Evolutionary conservation across 345 rosid species (phyloP), one percentile per base, ranked within the genome.

Genomic region (Anastatica hierochuntica): DNA sequence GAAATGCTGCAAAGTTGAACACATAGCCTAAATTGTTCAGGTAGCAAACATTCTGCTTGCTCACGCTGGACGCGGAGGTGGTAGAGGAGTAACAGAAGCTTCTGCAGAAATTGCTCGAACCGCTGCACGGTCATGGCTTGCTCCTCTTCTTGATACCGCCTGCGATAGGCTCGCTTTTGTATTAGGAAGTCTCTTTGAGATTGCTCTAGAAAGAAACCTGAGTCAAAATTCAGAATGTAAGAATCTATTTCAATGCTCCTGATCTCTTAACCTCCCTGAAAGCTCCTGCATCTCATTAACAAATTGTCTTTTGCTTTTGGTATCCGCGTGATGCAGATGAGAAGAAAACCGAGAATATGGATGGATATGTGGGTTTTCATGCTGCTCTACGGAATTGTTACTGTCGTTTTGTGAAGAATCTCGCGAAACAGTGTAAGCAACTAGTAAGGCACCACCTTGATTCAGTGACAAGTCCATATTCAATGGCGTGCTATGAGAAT

Each of bases 31-130:
- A 24, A 45, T 30, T 57, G 60, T 45, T 30, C 76, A 90, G 98
- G 98, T 84, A 57, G 96, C 98, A 15, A 92, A 92, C 60, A 92
- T 92, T 54, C 67, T 92, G 53, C 83, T 92, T 10, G 96, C 98
- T 54, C 86, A 83, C 71, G 95, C 96, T 68, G 90, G 98, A 19
- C 76, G 90, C 35, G 90, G 96, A 31, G 90, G 94, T 36, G 81
- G 88, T 69, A 76, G 83, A 77, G 95, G 98, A 58, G 74, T 83
- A 44, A 67, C 86, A 14, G 98, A 92, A 72, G 98, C 96, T 49
- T 84, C 95, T 38, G 94, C 96, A 66, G 96, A 92, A 72, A 88
- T 92, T 49, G 94, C 98, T 42, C 77, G 95, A 33, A 78, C 98
- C 5, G 96, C 98, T 64, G 90, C 96, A 15, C 77, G 90, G 43